Evolutionary conservation across 768 basidiomycete species (phyloP).

Genomic region (Candolleomyces eurysporus): DNA sequence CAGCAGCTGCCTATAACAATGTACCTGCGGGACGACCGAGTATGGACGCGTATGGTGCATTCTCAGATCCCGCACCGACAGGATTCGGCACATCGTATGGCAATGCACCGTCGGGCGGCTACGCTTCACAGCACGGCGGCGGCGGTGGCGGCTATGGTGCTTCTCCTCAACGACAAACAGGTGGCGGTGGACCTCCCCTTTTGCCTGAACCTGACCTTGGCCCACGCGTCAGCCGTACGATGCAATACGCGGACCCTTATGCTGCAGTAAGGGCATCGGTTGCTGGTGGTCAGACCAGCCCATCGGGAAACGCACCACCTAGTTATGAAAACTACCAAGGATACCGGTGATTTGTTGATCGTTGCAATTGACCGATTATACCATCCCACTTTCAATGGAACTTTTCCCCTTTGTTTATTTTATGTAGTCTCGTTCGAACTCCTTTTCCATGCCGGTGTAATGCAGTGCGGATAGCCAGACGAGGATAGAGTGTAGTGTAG

Average conservation of each 20-base stretch:
- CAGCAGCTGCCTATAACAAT: conserved; percentile 25
- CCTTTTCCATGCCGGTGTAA: no score
- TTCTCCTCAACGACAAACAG: conserved; percentile 13
- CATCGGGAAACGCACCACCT: conserved; percentile 30
- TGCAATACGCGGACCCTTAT: conserved; percentile 92
- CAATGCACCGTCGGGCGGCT: conserved; percentile 19
- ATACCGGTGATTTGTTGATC: conserved; percentile 33
- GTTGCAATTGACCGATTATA: no score
- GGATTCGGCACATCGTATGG: conserved; percentile 50
- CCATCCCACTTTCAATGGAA: no score
- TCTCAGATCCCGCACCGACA: conserved; percentile 81
- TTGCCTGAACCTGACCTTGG: conserved; percentile 43
- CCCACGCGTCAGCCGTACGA: conserved; percentile 77
- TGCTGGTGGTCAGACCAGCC: conserved; percentile 25
- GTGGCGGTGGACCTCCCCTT: conserved; percentile 28
- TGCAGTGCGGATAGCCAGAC: no score
- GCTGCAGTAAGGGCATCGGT: conserved; percentile 72
- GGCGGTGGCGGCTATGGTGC: conserved; percentile 15
- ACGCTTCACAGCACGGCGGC: conserved; percentile 19
- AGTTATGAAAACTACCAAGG: conserved; percentile 55
- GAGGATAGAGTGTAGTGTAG: no score
- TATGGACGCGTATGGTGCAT: conserved; percentile 88
- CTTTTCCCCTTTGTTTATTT: no score
- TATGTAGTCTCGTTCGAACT: no score
- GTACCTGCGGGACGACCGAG: conserved; percentile 52